A percentile compares a stretch with the other conserved stretches of the same genome.
Evolutionary conservation across 2,329 filamentous ascomycete species (phyloP).

Genomic region (Phyllosticta capitalensis): DNA sequence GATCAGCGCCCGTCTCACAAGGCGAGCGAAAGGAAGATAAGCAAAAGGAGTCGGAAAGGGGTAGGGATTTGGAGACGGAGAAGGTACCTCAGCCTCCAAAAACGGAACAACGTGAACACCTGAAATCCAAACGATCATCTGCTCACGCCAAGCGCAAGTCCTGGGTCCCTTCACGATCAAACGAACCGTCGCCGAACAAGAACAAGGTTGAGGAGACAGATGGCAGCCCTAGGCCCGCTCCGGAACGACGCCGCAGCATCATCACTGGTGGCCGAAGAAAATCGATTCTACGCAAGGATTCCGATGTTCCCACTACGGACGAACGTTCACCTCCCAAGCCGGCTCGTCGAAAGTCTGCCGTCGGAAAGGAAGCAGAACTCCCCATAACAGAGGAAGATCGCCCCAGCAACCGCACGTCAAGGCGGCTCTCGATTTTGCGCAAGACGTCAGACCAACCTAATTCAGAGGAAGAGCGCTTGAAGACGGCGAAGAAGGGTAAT

Average conservation of each 20-base stretch:
- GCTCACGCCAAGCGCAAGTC: constrained; percentile 8
- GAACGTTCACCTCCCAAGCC: constrained; percentile 1
- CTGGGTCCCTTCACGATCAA: constrained; percentile 15
- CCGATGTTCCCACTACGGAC: constrained; percentile 1
- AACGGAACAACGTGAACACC: background rate
- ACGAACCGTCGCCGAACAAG: constrained; percentile 19
- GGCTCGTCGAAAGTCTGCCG: constrained; percentile 4
- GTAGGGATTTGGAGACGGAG: background rate
- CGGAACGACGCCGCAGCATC: constrained; percentile 9
- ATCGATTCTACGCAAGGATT: constrained; percentile 10
- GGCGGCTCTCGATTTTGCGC: constrained; percentile 4
- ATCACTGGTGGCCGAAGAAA: constrained; percentile 6
- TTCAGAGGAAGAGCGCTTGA: background rate
- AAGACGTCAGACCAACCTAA: constrained; percentile 1
- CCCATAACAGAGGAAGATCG: constrained; percentile 12
- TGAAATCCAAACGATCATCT: background rate
- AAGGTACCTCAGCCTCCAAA: background rate
- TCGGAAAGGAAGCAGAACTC: constrained; percentile 10
- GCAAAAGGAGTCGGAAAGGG: constrained; percentile 1
- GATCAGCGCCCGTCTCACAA: background rate
- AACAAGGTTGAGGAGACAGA: constrained; percentile 5
- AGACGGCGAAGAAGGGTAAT: constrained; percentile 13
- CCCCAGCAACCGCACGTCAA: constrained; percentile 1
- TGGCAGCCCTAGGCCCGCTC: constrained; percentile 4
- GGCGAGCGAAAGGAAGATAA: background rate